Conservation (phyloP, 495 filamentous ascomycete species). For the Penicillium daleae region DNA sequence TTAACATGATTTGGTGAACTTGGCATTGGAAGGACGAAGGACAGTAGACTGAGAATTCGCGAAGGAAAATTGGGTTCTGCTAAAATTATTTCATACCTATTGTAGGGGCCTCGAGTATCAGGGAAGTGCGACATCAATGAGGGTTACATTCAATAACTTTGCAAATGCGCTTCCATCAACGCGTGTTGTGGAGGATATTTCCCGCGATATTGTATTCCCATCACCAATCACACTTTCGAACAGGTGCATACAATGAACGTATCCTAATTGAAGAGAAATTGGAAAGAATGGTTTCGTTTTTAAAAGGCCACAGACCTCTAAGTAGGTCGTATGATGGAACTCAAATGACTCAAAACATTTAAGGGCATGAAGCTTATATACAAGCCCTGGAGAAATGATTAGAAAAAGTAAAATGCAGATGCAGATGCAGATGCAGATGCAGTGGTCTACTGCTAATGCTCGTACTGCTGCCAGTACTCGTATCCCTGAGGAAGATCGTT, state of each 20-base stretch:
- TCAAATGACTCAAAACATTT: slow-evolving; percentile 11
- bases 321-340: slow-evolving; percentile 11
- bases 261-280: no score
- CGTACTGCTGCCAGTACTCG: slow-evolving; percentile 24
- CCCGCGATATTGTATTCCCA: no score
- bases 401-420: background rate
- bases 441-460: slow-evolving; percentile 13
- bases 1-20: background rate
- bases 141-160: no score
- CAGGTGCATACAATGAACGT: no score
- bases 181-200: no score
- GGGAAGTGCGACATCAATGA: no score
- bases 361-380: slow-evolving; percentile 20
- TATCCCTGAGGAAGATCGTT: slow-evolving; percentile 24
- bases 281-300: background rate
- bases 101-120: no score
- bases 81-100: no score
- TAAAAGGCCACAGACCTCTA: background rate
- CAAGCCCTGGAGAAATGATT: slow-evolving; percentile 8
- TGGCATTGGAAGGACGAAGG: background rate
- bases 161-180: no score
- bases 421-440: slow-evolving; percentile 1
- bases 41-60: background rate
- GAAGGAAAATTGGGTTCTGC: background rate
- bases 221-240: background rate